These are phyloP conservation scores for Cryptococcus sp. DNA, from an alignment of 1,284 basidiomycete species.

Conservation along the genomic window DNA sequence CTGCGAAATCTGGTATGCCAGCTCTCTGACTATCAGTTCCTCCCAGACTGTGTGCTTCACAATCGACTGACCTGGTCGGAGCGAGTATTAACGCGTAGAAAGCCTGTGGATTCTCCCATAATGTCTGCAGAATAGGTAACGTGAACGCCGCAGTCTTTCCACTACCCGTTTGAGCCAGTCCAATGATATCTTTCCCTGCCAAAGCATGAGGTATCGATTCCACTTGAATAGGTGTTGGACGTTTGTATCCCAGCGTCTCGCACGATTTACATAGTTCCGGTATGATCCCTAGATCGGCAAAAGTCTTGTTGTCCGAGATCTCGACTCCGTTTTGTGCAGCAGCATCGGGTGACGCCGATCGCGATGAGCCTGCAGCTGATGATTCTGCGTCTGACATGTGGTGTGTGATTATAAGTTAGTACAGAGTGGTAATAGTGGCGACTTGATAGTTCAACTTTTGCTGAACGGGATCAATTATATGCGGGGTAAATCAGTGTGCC, in stretches of 20 bases:
- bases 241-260: slow-evolving; percentile 73
- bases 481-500: not conserved
- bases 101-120: slow-evolving; percentile 94
- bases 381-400: slow-evolving; percentile 16
- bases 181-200: slow-evolving; percentile 90
- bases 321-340: slow-evolving; percentile 8
- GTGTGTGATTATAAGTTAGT: not conserved
- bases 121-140: slow-evolving; percentile 88
- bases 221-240: slow-evolving; percentile 87
- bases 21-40: slow-evolving; percentile 59
- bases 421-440: not conserved
- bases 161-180: slow-evolving; percentile 93
- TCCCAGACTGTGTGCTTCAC: no score
- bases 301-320: slow-evolving; percentile 41
- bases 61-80: slow-evolving; percentile 62
- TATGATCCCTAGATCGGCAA: slow-evolving; percentile 72
- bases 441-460: not conserved
- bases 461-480: not conserved
- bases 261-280: slow-evolving; percentile 85
- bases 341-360: slow-evolving; percentile 11
- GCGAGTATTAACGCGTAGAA: slow-evolving; percentile 92
- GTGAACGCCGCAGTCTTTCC: slow-evolving; percentile 99
- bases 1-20: slow-evolving; percentile 98
- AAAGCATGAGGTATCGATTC: slow-evolving; percentile 87
- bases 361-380: slow-evolving; percentile 20